phyloP scores from a whole-genome alignment of 2,329 filamentous ascomycete genomes.

The Talaromyces islandicus region DNA sequence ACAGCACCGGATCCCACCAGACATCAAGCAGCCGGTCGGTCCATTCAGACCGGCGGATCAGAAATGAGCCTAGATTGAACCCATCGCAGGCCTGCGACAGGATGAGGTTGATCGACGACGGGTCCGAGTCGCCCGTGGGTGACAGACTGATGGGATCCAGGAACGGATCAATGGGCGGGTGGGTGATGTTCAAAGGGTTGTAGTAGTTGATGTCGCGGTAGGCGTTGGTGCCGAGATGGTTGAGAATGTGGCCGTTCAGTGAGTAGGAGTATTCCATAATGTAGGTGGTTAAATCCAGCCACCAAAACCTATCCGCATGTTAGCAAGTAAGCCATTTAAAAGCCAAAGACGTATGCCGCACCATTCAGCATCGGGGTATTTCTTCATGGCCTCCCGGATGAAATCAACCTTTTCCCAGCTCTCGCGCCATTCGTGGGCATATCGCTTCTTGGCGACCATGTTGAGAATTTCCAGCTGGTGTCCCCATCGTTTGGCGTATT shows the following conservation, averaged over 20 bases:
- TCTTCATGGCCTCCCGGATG: constrained; percentile 78
- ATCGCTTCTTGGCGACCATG: constrained; percentile 98
- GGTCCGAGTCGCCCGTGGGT: constrained; percentile 67
- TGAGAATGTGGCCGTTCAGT: constrained; percentile 84
- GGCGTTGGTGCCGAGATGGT: constrained; percentile 63
- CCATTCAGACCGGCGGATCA: constrained; percentile 78
- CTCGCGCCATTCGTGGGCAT: constrained; percentile 97
- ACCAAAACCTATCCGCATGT: constrained; percentile 75
- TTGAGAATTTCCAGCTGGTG: constrained; percentile 96
- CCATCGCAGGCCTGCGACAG: constrained; percentile 90
- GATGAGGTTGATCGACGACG: constrained; percentile 77
- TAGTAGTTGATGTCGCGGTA: constrained; percentile 96
- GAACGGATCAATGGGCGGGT: constrained; percentile 68
- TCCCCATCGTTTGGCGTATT: constrained; percentile 80
- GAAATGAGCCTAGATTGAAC: constrained; percentile 96
- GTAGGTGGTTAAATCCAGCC: constrained; percentile 95
- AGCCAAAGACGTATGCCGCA: constrained; percentile 41
- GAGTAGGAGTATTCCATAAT: constrained; percentile 95
- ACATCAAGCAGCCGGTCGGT: constrained; percentile 86
- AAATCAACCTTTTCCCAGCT: constrained; percentile 99
- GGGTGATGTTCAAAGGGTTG: constrained; percentile 89
- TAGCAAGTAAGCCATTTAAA: background rate
- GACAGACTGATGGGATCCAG: constrained; percentile 72
- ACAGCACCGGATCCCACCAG: constrained; percentile 97
- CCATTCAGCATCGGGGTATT: constrained; percentile 96